phyloP scores from a whole-genome alignment of 2,329 filamentous ascomycete genomes.

The Zasmidium citrigriseum region DNA sequence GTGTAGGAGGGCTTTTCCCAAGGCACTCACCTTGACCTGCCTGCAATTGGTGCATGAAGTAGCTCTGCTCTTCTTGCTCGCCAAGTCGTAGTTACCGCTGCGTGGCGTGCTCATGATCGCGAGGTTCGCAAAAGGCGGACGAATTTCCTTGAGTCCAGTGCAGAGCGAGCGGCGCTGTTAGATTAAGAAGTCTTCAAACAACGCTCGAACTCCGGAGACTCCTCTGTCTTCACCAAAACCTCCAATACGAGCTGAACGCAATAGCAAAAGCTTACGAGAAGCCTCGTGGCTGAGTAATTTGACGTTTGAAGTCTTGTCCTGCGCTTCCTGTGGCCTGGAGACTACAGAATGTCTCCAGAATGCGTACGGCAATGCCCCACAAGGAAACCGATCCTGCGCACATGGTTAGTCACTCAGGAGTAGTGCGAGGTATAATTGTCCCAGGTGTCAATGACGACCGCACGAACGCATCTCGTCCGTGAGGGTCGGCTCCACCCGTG shows the following conservation, averaged over 20 bases:
- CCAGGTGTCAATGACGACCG: too few relatives aligned
- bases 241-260: background rate
- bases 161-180: background rate
- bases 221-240: background rate
- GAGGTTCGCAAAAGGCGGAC: background rate
- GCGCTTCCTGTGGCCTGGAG: background rate
- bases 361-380: background rate
- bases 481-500: background rate
- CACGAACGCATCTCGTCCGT: too few relatives aligned
- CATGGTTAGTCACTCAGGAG: background rate
- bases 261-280: background rate
- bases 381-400: background rate
- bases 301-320: background rate
- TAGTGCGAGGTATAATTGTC: too few relatives aligned
- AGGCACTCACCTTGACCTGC: conserved; percentile 4
- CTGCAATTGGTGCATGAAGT: conserved; percentile 5
- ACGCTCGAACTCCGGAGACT: background rate
- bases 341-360: background rate
- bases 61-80: background rate
- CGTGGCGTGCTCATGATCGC: background rate
- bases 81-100: background rate
- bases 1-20: background rate
- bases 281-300: background rate
- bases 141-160: background rate
- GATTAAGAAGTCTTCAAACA: background rate